Conservation (phyloP, 495 filamentous ascomycete genomes). For the Trichoderma parareesei region DNA sequence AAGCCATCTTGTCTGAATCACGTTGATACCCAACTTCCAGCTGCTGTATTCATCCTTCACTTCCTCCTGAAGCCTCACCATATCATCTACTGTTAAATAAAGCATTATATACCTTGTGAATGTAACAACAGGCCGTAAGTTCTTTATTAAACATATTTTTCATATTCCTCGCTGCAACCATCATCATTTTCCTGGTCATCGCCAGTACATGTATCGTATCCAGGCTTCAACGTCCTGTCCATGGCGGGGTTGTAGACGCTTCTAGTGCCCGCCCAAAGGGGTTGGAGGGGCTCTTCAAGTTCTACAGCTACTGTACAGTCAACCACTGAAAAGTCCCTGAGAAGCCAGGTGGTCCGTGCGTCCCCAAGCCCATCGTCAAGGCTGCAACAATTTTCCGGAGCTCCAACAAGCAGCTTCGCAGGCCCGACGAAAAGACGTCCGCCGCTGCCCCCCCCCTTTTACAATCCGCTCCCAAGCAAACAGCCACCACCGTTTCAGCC, state of each 20-base stretch:
- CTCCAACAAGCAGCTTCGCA: constrained; percentile 5
- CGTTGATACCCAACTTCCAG: not conserved
- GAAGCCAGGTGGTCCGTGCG: constrained; percentile 2
- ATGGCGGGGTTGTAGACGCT: not conserved
- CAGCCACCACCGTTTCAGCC: not conserved
- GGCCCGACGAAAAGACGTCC: not conserved
- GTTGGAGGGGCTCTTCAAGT: not conserved
- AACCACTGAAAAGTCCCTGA: no score
- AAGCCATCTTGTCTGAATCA: not conserved
- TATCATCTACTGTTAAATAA: no score
- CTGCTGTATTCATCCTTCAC: no score
- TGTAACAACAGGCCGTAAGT: no score
- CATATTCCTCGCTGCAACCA: no score
- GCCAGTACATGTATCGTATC: not conserved
- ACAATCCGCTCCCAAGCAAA: constrained; percentile 1
- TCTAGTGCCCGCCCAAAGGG: constrained; percentile 4
- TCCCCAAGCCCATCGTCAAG: constrained; percentile 1
- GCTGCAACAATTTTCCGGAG: constrained; percentile 13
- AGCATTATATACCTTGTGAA: no score
- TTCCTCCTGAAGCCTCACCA: no score
- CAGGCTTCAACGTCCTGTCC: not conserved
- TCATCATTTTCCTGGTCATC: no score
- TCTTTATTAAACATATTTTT: no score
- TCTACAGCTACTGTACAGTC: not conserved
- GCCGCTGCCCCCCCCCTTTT: not conserved